These are phyloP conservation scores for Diaporthe citri DNA, from an alignment of 2,329 filamentous ascomycete species.

Conservation along the genomic window DNA sequence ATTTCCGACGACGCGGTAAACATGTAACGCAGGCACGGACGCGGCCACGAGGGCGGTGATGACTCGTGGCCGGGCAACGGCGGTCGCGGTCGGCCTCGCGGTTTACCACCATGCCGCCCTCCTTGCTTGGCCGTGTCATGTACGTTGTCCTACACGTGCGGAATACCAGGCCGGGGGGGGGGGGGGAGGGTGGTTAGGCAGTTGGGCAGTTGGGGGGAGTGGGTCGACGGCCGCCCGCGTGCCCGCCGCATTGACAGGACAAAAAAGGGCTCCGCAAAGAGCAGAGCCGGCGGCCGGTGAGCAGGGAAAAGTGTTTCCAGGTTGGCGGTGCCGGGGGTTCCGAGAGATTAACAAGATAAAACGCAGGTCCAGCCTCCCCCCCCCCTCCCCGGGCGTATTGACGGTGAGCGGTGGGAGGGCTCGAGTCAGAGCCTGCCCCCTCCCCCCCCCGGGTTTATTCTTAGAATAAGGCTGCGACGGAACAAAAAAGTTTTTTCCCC, in stretches of 20 bases:
- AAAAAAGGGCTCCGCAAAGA: not conserved
- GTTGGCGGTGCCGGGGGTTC: conserved; percentile 17
- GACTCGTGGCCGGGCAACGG: not conserved
- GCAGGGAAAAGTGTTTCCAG: not conserved
- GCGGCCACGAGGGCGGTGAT: not conserved
- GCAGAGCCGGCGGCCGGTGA: not conserved
- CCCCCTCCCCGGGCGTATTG: too few relatives aligned
- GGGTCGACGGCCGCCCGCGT: not conserved
- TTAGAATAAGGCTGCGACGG: conserved; percentile 15
- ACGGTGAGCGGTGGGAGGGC: not conserved
- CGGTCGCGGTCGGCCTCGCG: not conserved
- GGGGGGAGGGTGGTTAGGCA: too few relatives aligned
- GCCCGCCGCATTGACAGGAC: not conserved
- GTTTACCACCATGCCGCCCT: not conserved
- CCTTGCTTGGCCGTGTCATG: not conserved
- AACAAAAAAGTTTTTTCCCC: not conserved
- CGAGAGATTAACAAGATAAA: not conserved
- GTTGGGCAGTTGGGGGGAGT: not conserved
- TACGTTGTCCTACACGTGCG: not conserved
- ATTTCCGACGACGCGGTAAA: conserved; percentile 3
- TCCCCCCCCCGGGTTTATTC: not conserved
- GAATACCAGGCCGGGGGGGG: not conserved
- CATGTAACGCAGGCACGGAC: conserved; percentile 23
- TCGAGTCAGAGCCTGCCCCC: too few relatives aligned
- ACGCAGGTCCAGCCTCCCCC: not conserved